These are phyloP conservation scores for Trichoderma sp. DNA, from an alignment of 2,329 filamentous ascomycete genomes.

Conservation along the genomic window DNA sequence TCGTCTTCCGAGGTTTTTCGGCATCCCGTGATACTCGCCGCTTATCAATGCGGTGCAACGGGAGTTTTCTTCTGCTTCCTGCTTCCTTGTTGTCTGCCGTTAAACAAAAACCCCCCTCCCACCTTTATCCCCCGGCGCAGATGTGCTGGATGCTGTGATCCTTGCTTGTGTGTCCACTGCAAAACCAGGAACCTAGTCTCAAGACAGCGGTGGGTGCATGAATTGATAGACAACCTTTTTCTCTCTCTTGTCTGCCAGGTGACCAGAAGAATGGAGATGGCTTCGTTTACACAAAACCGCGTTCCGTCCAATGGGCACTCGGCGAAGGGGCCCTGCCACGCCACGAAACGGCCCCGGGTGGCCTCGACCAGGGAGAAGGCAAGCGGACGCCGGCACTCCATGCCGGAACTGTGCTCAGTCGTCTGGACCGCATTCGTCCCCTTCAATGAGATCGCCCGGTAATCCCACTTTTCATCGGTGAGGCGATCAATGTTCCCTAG, in stretches of 20 bases:
- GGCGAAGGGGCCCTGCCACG: not conserved
- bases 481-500: conserved; percentile 24
- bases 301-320: not conserved
- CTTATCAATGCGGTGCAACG: conserved; percentile 17
- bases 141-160: conserved; percentile 9
- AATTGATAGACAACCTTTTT: conserved; percentile 18
- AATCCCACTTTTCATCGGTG: conserved; percentile 27
- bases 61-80: not conserved
- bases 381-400: conserved; percentile 14
- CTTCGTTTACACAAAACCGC: conserved; percentile 14
- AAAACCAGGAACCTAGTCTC: conserved; percentile 22
- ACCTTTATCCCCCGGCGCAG: conserved; percentile 7
- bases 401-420: conserved; percentile 13
- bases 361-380: not conserved
- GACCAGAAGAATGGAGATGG: conserved; percentile 8
- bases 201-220: conserved; percentile 26
- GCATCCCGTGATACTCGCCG: conserved; percentile 13
- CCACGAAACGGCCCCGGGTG: not conserved
- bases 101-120: not conserved
- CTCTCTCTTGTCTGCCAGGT: conserved; percentile 5
- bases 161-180: conserved; percentile 10
- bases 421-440: conserved; percentile 10
- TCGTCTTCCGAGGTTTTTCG: conserved; percentile 4
- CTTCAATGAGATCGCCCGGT: conserved; percentile 20
- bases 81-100: not conserved